Evolutionary conservation across 805 yeast genomes (phyloP), one percentile per base, ranked within the genome.

Genomic region (Yarrowia bubula): DNA sequence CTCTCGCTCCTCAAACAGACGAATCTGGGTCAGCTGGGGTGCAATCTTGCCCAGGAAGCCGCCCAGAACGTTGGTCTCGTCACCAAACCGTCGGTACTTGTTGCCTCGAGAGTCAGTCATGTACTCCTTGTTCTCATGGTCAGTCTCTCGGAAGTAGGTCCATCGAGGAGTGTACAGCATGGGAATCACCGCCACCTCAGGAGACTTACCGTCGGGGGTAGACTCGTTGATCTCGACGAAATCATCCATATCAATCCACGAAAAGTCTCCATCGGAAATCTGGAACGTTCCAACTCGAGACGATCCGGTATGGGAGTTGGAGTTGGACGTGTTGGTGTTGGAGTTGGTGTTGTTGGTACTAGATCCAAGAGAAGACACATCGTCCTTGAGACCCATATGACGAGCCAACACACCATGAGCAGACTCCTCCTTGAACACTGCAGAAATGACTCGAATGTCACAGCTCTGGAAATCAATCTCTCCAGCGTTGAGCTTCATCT

Each of bases 211-310:
- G 5, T 68, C 67, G 18, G 68, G 68, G 8, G 68, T 58, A 13
- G 69, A 69, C 39, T 71, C 70, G 66, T 88, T 89, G 47, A 91
- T 71, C 69, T 92, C 97, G 10, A 83, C 77, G 69, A 83, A 92
- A 72, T 92, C 97, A 66, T 88, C 88, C 22, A 79, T 75, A 71
- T 91, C 96, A 55, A 84, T 78, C 97, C 97, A 92, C 2, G 76
- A 71, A 4, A 74, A 68, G 64, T 75, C 78, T 33, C 74, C 70
- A 48, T 75, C 78, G n/a, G 70, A 62, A 8, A 73, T 70, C 44
- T 74, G 68, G 64, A 74, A 69, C 38, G 70, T 71, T 7, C 73
- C 73, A 6, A 71, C 60, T 7, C 51, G 50, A 14, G 51, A 43
- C 10, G 64, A 58, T 4, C 43, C 58, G 8, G 58, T 38, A 18